Evolutionary conservation across 2,329 filamentous ascomycete species (phyloP), one percentile per base, ranked within the genome.

Genomic region (Reticulascus tulasneorum): DNA sequence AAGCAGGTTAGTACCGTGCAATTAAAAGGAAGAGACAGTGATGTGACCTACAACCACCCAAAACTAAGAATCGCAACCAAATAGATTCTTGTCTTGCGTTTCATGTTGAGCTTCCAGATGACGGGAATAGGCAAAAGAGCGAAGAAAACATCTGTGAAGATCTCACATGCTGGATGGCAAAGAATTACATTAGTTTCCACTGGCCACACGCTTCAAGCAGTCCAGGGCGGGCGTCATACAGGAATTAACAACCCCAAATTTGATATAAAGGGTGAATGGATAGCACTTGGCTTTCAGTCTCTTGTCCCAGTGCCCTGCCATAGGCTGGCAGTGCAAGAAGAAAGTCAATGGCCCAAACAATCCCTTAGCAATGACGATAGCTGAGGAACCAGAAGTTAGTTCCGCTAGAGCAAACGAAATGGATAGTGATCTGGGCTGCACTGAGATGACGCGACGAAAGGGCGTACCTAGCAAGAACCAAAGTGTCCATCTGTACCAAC

Each of bases 111-210:
- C 8, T 48, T 48, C 56, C 60, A 62, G 33, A 68, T 62, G 38
- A 69, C 54, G 5, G 62, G 58, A 2, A 66, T 51, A 1, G 65
- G 64, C n/a, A 67, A 49, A 3, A 59, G 56, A 2, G 63, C 64
- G 26, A 67, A 64, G n/a, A 58, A 49, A 8, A 66, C 51, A 30
- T 68, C 64, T n/a, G 63, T 66, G 8, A 57, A 52, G 18, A 67
- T 65, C 40, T 66, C 65, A 49, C 62, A 56, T 7, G 47, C 58
- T 51, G 39, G 42, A 27, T 32, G 18, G 23, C n/a, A n/a, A n/a
- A n/a, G n/a, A n/a, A n/a, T n/a, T n/a, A n/a, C 19, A 16, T 32
- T 13, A 23, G 29, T 22, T n/a, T n/a, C n/a, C n/a, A n/a, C n/a
- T n/a, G n/a, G n/a, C n/a, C n/a, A n/a, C n/a, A n/a, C n/a, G n/a